Base-by-base conservation (phyloP, 2,329 filamentous ascomycete genomes). In the Colletotrichum shisoi region DNA sequence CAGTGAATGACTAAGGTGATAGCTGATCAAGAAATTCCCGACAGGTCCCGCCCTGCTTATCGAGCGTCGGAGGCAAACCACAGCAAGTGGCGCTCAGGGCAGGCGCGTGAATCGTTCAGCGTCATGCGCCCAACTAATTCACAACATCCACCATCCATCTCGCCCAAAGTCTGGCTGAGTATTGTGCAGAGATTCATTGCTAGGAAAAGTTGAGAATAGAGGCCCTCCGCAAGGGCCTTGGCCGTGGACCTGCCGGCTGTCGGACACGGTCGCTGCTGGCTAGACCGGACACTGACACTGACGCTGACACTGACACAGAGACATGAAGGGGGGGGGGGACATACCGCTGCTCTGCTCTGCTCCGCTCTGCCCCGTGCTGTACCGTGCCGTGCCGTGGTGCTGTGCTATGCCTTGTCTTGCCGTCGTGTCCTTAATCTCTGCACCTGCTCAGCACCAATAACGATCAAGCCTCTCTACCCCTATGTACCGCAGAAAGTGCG, bases 51-150 rank as follows among this genome's bases (percentile, higher is more conserved):
- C 57, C 21, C 45, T 59, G 42, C 56, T 58, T 58, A 48, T 48
- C 42, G 56, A 48, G 42, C 53, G 39, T 51, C n/a, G 31, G 39
- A 31, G 42, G 54, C 56, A 44, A 42, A 31, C 27, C 27, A 31
- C 7, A 34, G 51, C 52, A 15, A 27, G 59, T 57, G 62, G 48
- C 62, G 62, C 62, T 64, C 62, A 61, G 62, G 62, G 62, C 62
- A 64, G 56, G n/a, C 15, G 12, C 39, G 56, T 57, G 56, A 61
- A 34, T 40, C 62, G 57, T n/a, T 17, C 34, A 53, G 57, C 48
- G 57, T 63, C 45, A 52, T 59, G 34, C 53, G 15, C 54, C 44
- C 19, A 24, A 44, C 24, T 39, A 57, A 34, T 17, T 34, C 39
- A 57, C 39, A 27, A 37, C 54, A 57, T 27, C 56, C 40, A 44